Base-by-base conservation (phyloP, 768 basidiomycete species). In the Rossbeevera mucosa region DNA sequence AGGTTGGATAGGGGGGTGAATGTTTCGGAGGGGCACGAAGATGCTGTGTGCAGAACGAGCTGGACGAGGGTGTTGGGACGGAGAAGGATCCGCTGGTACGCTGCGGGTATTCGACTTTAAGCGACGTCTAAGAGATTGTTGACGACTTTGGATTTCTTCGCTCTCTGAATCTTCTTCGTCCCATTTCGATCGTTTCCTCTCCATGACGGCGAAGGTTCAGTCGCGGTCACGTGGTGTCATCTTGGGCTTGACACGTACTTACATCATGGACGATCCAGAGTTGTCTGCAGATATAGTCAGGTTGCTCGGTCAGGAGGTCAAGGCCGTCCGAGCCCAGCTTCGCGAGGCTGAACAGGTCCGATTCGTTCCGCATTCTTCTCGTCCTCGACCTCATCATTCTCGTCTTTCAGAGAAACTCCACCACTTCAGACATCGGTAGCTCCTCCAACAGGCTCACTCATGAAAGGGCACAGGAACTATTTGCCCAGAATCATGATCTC, bases 131-230 rank as follows among this genome's bases (percentile, higher is more conserved):
- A 74, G 73, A 22, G 76, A 73, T 30, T 73, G 72, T 18, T 70
- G 70, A 20, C 59, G 60, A 1, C 63, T 53, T n/a, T 69, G 52
- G 22, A 61, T 51, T 52, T 72, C 72, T 22, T 76, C 68, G 13
- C 64, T 73, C 21, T 74, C 71, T 5, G 76, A 74, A 22, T 82
- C 80, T n/a, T 69, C 70, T 31, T 65, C 60, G 43, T 78, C 76
- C 88, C 88, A 91, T 66, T 85, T 88, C 9, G 88, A 87, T n/a
- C 86, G 79, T 69, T 87, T 90, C n/a, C n/a, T n/a, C n/a, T n/a
- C n/a, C n/a, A n/a, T n/a, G n/a, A n/a, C n/a, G n/a, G n/a, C n/a
- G n/a, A n/a, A n/a, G n/a, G 1, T 18, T 38, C 11, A 12, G 29
- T 42, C 26, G 16, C 24, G 24, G 30, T 51, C 26, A 33, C 47